Conservation (phyloP, 108 stramenopile species). For the Pseudonitzschia pungens region DNA sequence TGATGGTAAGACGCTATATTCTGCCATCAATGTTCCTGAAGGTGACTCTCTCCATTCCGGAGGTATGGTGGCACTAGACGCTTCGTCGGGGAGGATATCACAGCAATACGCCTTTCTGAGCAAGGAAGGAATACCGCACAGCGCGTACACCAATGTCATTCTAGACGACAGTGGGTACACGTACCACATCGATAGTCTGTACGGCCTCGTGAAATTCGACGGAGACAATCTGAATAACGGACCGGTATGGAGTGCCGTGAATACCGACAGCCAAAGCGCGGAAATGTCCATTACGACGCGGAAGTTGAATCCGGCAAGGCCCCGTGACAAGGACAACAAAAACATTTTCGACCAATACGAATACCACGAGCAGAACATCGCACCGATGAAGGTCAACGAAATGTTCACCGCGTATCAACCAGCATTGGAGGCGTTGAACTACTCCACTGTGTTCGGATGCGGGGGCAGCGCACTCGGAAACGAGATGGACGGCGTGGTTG, state of each 20-base stretch:
- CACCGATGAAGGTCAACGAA: background rate
- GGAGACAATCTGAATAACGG: background rate
- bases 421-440: slow-evolving; percentile 2
- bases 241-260: slow-evolving; percentile 3
- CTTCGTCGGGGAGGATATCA: background rate
- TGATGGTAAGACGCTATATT: slow-evolving; percentile 9
- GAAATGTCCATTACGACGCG: background rate
- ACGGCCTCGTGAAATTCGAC: slow-evolving; percentile 17
- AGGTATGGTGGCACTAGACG: slow-evolving; percentile 17
- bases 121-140: background rate
- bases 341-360: background rate
- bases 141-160: slow-evolving; percentile 16
- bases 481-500: slow-evolving; percentile 2
- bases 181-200: slow-evolving; percentile 12
- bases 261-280: background rate
- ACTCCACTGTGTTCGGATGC: slow-evolving; percentile 4
- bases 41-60: background rate
- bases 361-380: background rate
- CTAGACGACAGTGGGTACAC: background rate
- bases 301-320: background rate
- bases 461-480: background rate
- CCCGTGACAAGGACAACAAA: background rate
- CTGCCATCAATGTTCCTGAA: slow-evolving; percentile 6
- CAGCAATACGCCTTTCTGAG: background rate
- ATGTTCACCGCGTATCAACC: slow-evolving; percentile 11